A percentile compares a stretch with the other conserved stretches of the same genome.
phyloP scores from a whole-genome alignment of 768 basidiomycete genomes.

The Leccinum uliginosum region DNA sequence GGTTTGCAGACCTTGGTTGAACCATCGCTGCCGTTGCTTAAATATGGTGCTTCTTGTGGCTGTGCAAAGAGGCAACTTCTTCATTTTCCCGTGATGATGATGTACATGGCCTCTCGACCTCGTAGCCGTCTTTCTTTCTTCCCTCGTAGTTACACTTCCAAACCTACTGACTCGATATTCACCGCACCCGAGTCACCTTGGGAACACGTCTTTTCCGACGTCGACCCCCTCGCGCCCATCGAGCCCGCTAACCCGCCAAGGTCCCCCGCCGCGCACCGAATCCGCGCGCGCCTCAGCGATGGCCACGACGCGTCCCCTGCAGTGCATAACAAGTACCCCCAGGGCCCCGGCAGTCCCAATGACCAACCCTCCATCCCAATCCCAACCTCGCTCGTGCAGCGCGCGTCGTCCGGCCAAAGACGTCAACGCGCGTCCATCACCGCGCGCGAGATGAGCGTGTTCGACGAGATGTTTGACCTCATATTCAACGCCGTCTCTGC shows the following conservation, averaged over 20 bases:
- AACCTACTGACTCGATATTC: slow-evolving; percentile 30
- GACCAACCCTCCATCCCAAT: background rate
- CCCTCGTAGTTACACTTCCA: background rate
- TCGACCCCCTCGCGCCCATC: slow-evolving; percentile 32
- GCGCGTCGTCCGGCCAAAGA: slow-evolving; percentile 6
- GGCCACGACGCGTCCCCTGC: background rate
- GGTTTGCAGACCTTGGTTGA: no score
- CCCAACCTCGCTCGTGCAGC: background rate
- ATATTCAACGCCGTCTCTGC: slow-evolving; percentile 55
- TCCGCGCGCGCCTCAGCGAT: slow-evolving; percentile 10
- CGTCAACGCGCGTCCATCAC: slow-evolving; percentile 58
- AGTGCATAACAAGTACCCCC: background rate
- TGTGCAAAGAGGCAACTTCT: background rate
- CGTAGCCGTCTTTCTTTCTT: slow-evolving; percentile 4
- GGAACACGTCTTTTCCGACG: slow-evolving; percentile 51
- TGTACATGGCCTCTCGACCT: slow-evolving; percentile 18
- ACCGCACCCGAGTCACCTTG: slow-evolving; percentile 37
- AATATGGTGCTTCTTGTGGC: background rate
- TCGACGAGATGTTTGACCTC: slow-evolving; percentile 71
- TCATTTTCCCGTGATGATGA: background rate
- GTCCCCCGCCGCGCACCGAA: slow-evolving; percentile 15
- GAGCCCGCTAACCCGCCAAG: slow-evolving; percentile 2
- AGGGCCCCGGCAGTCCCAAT: background rate
- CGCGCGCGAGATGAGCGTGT: slow-evolving; percentile 57
- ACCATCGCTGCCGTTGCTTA: background rate